Percentiles rank a stretch among this genome's conserved stretches.
phyloP scores from a whole-genome alignment of 768 basidiomycete species.

The Mycena crocata region DNA sequence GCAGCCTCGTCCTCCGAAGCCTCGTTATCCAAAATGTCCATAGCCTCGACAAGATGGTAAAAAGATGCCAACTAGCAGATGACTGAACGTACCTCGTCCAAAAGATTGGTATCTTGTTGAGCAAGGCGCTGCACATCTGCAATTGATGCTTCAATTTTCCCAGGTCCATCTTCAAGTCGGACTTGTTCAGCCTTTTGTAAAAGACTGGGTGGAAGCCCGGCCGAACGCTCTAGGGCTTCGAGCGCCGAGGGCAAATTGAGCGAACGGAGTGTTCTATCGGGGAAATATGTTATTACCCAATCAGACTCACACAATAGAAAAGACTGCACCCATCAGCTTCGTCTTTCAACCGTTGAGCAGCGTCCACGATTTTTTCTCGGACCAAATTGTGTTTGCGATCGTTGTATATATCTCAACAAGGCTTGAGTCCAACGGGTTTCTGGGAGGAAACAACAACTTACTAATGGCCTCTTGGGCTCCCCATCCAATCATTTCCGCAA shows the following conservation, averaged over 20 bases:
- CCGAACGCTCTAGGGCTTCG: conserved; percentile 87
- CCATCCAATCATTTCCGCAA: conserved; percentile 83
- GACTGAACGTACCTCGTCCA: conserved; percentile 77
- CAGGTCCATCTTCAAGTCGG: conserved; percentile 79
- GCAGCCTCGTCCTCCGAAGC: conserved; percentile 85
- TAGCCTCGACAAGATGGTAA: conserved; percentile 62
- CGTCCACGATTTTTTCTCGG: conserved; percentile 71
- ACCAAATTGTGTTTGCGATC: conserved; percentile 81
- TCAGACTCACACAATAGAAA: background rate
- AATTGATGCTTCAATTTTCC: conserved; percentile 76
- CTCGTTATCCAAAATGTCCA: conserved; percentile 92
- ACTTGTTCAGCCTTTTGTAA: conserved; percentile 89
- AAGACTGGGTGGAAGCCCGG: conserved; percentile 90
- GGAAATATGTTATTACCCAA: background rate
- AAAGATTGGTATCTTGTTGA: conserved; percentile 64
- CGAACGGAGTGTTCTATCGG: conserved; percentile 72
- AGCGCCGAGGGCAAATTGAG: conserved; percentile 87
- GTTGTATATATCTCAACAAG: conserved; percentile 81
- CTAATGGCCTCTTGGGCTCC: conserved; percentile 92
- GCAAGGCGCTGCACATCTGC: conserved; percentile 79
- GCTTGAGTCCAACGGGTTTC: background rate
- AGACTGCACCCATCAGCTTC: conserved; percentile 66
- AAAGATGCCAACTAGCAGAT: background rate
- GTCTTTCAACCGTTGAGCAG: conserved; percentile 72
- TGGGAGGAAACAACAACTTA: conserved; percentile 50